A percentile compares a stretch with the other conserved stretches of the same genome.
Conservation (phyloP, 352 stramenopile species). For the Achlya hypogyna region DNA sequence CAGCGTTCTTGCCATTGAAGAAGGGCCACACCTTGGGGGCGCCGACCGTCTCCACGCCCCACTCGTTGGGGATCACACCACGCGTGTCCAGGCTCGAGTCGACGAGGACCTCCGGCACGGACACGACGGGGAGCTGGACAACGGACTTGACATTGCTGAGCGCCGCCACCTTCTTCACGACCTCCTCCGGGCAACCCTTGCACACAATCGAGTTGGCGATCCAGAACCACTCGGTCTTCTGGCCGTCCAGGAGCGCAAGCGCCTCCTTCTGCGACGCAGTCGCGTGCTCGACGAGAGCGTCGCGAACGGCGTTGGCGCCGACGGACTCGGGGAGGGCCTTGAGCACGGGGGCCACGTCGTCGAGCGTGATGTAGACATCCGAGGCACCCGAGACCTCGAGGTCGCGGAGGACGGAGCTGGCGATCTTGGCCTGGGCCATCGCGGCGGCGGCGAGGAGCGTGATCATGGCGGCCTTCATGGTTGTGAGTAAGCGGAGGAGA, state of each 20-base stretch:
- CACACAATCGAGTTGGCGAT: too few relatives aligned
- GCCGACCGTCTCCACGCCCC: conserved; percentile 14
- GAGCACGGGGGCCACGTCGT: background rate
- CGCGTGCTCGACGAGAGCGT: too few relatives aligned
- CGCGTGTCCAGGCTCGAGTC: background rate
- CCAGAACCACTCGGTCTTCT: too few relatives aligned
- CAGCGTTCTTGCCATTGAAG: conserved; percentile 29
- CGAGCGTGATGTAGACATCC: background rate
- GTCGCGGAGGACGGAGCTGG: background rate
- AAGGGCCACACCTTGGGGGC: conserved; percentile 32
- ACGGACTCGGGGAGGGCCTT: background rate
- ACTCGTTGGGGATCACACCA: background rate
- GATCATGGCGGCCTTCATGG: background rate
- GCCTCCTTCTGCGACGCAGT: too few relatives aligned
- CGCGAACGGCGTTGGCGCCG: too few relatives aligned
- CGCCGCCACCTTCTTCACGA: too few relatives aligned
- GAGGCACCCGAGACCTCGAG: background rate
- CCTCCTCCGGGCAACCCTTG: too few relatives aligned
- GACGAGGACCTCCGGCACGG: background rate
- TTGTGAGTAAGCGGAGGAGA: background rate
- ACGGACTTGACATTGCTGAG: too few relatives aligned
- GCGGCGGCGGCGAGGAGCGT: background rate
- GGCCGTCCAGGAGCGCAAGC: too few relatives aligned
- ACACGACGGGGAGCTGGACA: background rate
- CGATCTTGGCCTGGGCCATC: background rate